These are phyloP conservation scores for Rhizopogon rudus DNA, from an alignment of 768 basidiomycete species.

Conservation along the genomic window DNA sequence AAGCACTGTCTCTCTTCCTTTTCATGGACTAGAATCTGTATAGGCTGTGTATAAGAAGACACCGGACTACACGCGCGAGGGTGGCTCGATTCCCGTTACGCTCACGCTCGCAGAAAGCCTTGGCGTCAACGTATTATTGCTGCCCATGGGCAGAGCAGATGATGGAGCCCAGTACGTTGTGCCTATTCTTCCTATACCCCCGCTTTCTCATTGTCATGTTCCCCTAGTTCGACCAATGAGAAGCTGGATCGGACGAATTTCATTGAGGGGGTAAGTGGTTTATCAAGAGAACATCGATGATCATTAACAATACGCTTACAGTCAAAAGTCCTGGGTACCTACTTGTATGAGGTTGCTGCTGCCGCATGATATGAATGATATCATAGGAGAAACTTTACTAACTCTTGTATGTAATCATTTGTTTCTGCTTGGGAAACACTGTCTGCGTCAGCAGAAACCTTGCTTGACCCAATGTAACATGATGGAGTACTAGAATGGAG, in stretches of 20 bases:
- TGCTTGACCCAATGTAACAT: no score
- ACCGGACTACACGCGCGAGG: conserved; percentile 85
- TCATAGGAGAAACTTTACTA: no score
- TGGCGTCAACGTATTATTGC: conserved; percentile 78
- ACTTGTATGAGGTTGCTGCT: conserved; percentile 26
- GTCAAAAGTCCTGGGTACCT: conserved; percentile 30
- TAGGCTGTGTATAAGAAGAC: conserved; percentile 57
- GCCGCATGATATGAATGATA: conserved; percentile 5
- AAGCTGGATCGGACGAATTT: conserved; percentile 91
- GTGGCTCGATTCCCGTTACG: conserved; percentile 93
- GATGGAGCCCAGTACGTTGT: conserved; percentile 84
- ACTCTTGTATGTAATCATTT: no score
- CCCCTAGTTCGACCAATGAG: conserved; percentile 81
- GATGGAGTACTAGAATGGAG: no score
- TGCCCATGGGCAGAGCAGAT: conserved; percentile 93
- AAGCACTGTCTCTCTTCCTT: background rate
- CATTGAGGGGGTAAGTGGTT: conserved; percentile 65
- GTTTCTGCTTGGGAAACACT: no score
- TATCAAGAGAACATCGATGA: background rate
- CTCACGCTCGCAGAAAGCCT: conserved; percentile 89
- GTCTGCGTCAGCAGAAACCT: no score
- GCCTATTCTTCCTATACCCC: background rate
- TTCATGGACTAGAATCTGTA: background rate
- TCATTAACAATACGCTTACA: conserved; percentile 5
- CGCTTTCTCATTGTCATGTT: background rate